Base-by-base conservation (phyloP, 2,329 filamentous ascomycete genomes). In the Ophiocordyceps camponoti-leonardi region DNA sequence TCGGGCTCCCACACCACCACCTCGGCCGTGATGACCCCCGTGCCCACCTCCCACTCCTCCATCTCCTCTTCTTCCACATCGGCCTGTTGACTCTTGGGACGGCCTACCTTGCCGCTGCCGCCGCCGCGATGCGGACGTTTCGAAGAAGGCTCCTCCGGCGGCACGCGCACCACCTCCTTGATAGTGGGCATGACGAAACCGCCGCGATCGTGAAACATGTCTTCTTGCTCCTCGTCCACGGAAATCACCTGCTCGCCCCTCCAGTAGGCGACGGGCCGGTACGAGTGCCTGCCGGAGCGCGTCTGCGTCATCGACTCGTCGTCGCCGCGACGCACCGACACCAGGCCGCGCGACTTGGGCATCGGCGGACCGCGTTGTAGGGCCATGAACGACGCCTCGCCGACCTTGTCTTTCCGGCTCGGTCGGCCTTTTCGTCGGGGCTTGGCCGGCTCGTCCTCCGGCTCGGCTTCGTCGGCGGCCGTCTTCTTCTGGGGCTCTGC, bases 241-340 rank as follows among this genome's bases (percentile, higher is more conserved):
- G 79, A 85, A 20, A 86, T 75, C 42, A 83, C 76, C 45, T 75
- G 76, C 59, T 96, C 90, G 52, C 87, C 87, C 54, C 79, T 79
- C 90, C 90, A 96, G 58, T 75, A 94, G 23, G 85, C 78, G 31
- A 95, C 64, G 0, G 88, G 92, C 49, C 77, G 77, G 49, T 86
- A 80, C 11, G 84, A 86, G 45, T 78, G 76, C 47, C 92, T 77
- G 2, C 86, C 88, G 13, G 82, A 90, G 45, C 86, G 79, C 44
- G 81, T 84, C 41, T 70, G 73, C 28, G 69, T 68, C 49, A 75
- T 67, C 23, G 64, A 67, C 45, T 78, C 70, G 1, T 66, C 60
- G 10, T 67, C 67, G 30, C 66, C 67, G 30, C 66, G 66, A 40
- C 71, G 68, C 45, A 69, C 58, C 44, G 73, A 73, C 22, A 76